phyloP scores from a whole-genome alignment of 2,329 filamentous ascomycete genomes.

The Pyrenophora tritici-repentis region DNA sequence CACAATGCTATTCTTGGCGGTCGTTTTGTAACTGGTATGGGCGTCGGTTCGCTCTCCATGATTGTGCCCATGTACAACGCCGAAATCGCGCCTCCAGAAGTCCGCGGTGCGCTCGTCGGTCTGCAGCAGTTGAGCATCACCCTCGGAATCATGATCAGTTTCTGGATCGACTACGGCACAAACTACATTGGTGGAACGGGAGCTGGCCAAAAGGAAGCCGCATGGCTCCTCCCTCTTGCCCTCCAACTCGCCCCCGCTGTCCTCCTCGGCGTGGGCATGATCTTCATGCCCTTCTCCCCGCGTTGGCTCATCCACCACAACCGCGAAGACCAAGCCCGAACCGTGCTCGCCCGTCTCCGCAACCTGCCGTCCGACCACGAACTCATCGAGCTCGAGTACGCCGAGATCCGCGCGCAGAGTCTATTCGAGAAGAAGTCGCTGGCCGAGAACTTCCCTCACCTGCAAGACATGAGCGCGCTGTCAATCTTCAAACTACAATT shows the following conservation, averaged over 20 bases:
- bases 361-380: conserved; percentile 66
- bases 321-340: conserved; percentile 69
- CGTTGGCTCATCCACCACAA: conserved; percentile 74
- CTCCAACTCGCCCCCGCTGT: conserved; percentile 71
- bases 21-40: conserved; percentile 73
- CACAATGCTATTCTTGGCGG: conserved; percentile 68
- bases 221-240: conserved; percentile 74
- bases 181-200: conserved; percentile 62
- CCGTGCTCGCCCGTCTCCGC: conserved; percentile 67
- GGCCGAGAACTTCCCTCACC: conserved; percentile 68
- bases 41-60: conserved; percentile 70
- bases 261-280: conserved; percentile 70
- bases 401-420: conserved; percentile 79
- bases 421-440: conserved; percentile 75
- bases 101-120: conserved; percentile 67
- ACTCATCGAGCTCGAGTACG: conserved; percentile 72
- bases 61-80: conserved; percentile 62
- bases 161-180: conserved; percentile 41
- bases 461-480: conserved; percentile 62
- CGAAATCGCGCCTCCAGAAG: conserved; percentile 60
- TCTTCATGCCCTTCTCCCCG: conserved; percentile 80
- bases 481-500: conserved; percentile 64
- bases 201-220: conserved; percentile 64
- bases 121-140: conserved; percentile 67
- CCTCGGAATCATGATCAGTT: conserved; percentile 67